Evolutionary conservation across 2,329 filamentous ascomycete species (phyloP), one percentile per base, ranked within the genome.

Genomic region (Stagonosporopsis vannaccii): DNA sequence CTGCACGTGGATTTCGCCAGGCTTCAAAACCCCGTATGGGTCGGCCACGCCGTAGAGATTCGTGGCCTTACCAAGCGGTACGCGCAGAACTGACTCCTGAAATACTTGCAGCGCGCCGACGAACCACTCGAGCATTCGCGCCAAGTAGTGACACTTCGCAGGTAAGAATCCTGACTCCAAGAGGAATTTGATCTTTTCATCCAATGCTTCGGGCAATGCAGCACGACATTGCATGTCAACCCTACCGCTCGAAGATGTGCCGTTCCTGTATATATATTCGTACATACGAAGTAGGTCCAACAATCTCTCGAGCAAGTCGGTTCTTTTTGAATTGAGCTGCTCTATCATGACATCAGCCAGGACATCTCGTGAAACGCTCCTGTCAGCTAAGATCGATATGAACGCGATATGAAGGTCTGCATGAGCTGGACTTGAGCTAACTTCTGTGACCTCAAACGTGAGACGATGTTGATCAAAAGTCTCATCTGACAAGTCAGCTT

Each of bases 11-110:
- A 92, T 80, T 62, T 93, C 87, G 1, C 84, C 84, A 35, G 89
- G 87, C 45, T 83, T 75, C 0, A 94, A 70, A 0, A 84, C 76
- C 0, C 81, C 82, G 0, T 75, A 75, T 22, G 90, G 90, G 69
- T 94, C 90, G 0, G 88, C 83, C 0, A 90, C 81, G 76, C 92
- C 92, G 56, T 82, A 85, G 0, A 87, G 76, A 41, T 85, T 86
- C 0, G 88, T 84, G 0, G 89, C 90, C 7, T 81, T 80, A 0
- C 82, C 81, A 0, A 92, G 76, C 1, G 78, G 81, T 44, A 92
- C 83, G 43, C 86, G 87, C 50, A 90, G 75, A 52, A 83, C 85
- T 1, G 79, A 71, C 39, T 82, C 77, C 8, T 90, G 77, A 1
- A 75, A 71, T 0, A 85, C 77, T 48, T 85, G 87, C 57, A 84